These are phyloP conservation scores for Pythium dissotocum DNA, from an alignment of 352 stramenopile genomes.

Conservation along the genomic window DNA sequence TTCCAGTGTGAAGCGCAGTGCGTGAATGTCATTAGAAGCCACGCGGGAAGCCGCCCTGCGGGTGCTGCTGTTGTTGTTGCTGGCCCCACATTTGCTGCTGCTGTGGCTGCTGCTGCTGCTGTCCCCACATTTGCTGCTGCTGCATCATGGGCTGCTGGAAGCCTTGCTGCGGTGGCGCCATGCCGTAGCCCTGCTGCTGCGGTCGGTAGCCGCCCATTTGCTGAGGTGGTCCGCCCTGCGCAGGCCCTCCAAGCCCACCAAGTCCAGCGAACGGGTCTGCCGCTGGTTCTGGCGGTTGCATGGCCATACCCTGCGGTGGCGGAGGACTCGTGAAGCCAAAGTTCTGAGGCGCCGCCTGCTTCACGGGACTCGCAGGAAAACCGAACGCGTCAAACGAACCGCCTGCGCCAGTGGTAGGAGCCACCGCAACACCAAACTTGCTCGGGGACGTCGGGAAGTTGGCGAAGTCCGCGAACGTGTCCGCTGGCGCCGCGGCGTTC, in stretches of 20 bases:
- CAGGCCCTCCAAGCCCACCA: constrained; percentile 16
- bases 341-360: constrained; percentile 23
- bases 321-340: constrained; percentile 24
- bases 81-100: constrained; percentile 40
- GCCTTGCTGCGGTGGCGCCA: constrained; percentile 18
- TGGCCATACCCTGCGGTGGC: constrained; percentile 11
- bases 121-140: constrained; percentile 28
- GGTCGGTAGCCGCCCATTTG: constrained; percentile 23
- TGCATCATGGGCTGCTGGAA: constrained; percentile 27
- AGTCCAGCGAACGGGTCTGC: constrained; percentile 59
- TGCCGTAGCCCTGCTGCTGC: constrained; percentile 28
- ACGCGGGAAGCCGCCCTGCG: constrained; percentile 28
- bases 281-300: constrained; percentile 23
- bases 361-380: constrained; percentile 53
- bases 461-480: constrained; percentile 65
- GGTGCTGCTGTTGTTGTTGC: constrained; percentile 21
- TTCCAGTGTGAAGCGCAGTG: not conserved
- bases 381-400: constrained; percentile 50
- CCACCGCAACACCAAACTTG: constrained; percentile 13
- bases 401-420: constrained; percentile 5
- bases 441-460: constrained; percentile 48
- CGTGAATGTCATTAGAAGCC: constrained; percentile 22
- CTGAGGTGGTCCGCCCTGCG: not conserved
- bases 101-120: constrained; percentile 28
- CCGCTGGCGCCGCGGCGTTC: constrained; percentile 20